Evolutionary conservation across 805 yeast species (phyloP), one percentile per base, ranked within the genome.

Genomic region (Yamadazyma laniorum): DNA sequence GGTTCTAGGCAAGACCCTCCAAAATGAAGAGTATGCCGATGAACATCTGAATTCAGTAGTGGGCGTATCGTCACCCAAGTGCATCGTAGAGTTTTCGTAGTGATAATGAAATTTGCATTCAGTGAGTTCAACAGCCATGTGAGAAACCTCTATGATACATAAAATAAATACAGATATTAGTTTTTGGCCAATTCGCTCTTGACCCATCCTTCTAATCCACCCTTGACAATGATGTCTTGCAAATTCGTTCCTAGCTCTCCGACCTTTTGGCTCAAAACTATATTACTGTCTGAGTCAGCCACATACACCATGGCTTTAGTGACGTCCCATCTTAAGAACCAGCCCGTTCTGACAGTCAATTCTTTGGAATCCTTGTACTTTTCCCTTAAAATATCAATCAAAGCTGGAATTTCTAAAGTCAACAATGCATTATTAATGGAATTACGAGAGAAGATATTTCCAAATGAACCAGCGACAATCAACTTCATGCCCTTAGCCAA

Each of bases 191-290:
- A 66, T 60, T 87, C 84, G 15, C 89, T 72, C 63, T 76, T 85
- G 42, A 93, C 97, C 99, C 99, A 93, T 29, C 95, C 95, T 74
- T 93, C 99, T 42, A 93, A 78, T 40, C 99, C 99, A 34, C 99
- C 99, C 61, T 88, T 83, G 47, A 91, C 90, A 49, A 93, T 93
- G 55, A 93, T 93, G 52, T 93, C 99, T 68, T 93, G 99, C 59
- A 93, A 74, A 62, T 90, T 90, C 39, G 89, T 80, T 48, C 99
- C 98, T 46, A 93, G 74, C 63, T 93, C 98, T 43, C 98, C 97
- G 34, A 93, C 98, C 65, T 85, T 85, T 60, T 87, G 95, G 49
- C 76, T 76, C 49, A 91, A 70, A 13, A 90, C 73, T 27, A 82
- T 75, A 21, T 74, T 72, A 16, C 75, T 75, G 5, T 74, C 72